Base-by-base conservation (phyloP, 139 green algal species). In the Deuterostichococcus epilithicus region DNA sequence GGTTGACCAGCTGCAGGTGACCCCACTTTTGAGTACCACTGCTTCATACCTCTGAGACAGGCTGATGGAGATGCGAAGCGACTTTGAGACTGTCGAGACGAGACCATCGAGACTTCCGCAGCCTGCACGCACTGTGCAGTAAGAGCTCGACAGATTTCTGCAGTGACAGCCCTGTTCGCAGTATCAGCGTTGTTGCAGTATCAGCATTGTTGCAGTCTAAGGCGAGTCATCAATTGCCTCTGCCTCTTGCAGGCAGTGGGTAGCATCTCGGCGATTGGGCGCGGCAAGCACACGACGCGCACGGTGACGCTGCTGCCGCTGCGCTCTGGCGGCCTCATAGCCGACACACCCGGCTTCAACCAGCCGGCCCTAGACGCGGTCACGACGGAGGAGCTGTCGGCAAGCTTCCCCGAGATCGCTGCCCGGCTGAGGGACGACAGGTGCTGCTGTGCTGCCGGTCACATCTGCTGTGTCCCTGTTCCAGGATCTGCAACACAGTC, bases 341-440 rank as follows among this genome's bases (percentile, higher is more conserved):
- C 93, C 5, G 95, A 99, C 81, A 97, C 93, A 0, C 95, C 95
- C 0, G 95, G 95, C 2, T 98, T 98, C 81, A 94, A 89, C 37
- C 89, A 96, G 72, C 94, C 94, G 18, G 32, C 70, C 8, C 37
- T 84, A 3, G 77, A 86, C 35, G 72, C 66, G 0, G 67, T 80
- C 25, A 75, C 63, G 15, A 10, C 65, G 35, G 36, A 10, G 1
- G 59, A 38, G 1, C 82, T 86, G 59, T 67, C 65, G 36, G 38
- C 59, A 34, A 78, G 68, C 76, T 78, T 80, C 67, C 78, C 78
- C 42, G 78, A 83, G 33, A 70, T 82, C 13, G 37, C 37, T 33
- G 37, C 66, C 39, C 39, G 10, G 30, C 60, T 74, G 15, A 33
- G 74, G 20, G 68, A n/a, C 13, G 28, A 38, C 23, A 66, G 74